Base-by-base conservation (phyloP, 306 rosid species). In the Prunus fruticosa region DNA sequence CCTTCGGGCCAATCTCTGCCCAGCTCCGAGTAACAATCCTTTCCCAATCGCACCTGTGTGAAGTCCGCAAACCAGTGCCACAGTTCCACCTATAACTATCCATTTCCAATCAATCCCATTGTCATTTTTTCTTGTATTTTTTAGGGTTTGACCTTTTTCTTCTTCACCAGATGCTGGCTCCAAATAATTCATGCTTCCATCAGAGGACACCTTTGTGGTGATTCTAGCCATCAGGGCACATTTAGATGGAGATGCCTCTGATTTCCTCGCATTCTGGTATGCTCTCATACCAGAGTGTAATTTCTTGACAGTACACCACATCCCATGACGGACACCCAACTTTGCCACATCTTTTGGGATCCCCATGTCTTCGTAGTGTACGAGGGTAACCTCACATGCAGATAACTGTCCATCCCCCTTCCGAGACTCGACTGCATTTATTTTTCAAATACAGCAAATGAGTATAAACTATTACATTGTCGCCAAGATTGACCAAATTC, bases 291-390 rank as follows among this genome's bases (percentile, higher is more conserved):
- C 99, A 41, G 91, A 81, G 81, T 96, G 97, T 83, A 96, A 75
- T 82, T 92, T 96, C 86, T 91, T 96, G 56, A 96, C 96, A 15
- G 98, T 91, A 70, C 98, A 95, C 99, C 99, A 96, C 99, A 96
- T 92, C 51, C 98, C 99, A 63, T 96, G 99, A 57, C 99, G 99
- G 81, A 96, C 94, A 4, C 96, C 99, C 82, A 91, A 77, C 90
- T 96, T 96, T 0, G 98, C 99, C 74, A 92, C 99, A 62, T 96
- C 99, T 82, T 96, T 96, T 53, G 99, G 99, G 72, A 96, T 96
- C 62, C 99, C 99, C 99, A 96, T 96, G 86, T 96, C 99, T 84
- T 96, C 99, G 6, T 92, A 78, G 76, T 96, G 99, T 60, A 92
- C 71, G 13, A 96, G 97, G 82, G 84, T 92, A 62, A 96, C 96